Conservation (phyloP, 2,329 filamentous ascomycete genomes). For the Claviceps sp. region DNA sequence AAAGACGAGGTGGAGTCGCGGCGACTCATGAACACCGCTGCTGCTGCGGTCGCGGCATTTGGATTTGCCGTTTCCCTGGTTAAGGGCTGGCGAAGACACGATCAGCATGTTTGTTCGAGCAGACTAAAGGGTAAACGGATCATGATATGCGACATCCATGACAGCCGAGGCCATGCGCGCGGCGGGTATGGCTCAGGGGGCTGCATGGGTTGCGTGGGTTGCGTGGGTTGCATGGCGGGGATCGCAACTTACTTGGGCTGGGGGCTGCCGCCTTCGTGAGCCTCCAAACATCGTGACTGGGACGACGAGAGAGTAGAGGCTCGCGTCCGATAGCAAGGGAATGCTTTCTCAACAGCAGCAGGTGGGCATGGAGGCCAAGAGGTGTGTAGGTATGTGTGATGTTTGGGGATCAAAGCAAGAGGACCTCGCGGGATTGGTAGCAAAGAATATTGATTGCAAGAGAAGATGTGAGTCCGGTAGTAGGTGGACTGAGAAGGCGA, state of each 20-base stretch:
- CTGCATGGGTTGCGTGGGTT: neutral
- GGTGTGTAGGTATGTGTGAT: neutral
- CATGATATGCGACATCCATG: neutral
- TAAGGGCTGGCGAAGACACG: conserved; percentile 35
- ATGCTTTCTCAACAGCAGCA: conserved; percentile 9
- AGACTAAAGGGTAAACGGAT: no score
- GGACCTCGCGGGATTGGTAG: neutral
- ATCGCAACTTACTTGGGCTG: conserved; percentile 30
- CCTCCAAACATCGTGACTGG: conserved; percentile 32
- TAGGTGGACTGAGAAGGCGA: neutral
- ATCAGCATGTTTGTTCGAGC: neutral
- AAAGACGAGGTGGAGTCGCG: conserved; percentile 52
- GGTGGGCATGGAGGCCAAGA: conserved; percentile 5
- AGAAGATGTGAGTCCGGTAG: neutral
- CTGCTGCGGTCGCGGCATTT: conserved; percentile 66
- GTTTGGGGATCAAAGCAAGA: neutral
- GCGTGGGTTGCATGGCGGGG: no score
- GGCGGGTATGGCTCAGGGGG: neutral
- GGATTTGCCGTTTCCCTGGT: conserved; percentile 52
- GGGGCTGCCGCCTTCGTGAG: conserved; percentile 35
- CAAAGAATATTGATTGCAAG: neutral
- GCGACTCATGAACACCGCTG: conserved; percentile 59
- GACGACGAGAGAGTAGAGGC: neutral
- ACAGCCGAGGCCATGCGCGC: neutral
- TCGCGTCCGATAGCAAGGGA: neutral